Conservation (phyloP, 768 basidiomycete species). For the Phanerochaete carnosa region DNA sequence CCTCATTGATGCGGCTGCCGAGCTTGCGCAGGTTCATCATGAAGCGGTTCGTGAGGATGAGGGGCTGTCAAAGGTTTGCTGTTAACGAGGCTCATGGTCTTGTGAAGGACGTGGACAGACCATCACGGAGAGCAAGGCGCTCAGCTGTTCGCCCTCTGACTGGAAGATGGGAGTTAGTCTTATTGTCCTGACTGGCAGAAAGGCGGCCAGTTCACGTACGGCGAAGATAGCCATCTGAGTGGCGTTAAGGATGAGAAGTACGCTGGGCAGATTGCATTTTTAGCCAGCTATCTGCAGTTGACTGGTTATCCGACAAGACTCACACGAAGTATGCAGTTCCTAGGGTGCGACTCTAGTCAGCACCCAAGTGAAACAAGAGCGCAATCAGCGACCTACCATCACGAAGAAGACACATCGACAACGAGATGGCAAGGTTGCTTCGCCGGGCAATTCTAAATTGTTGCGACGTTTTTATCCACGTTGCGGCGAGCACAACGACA, state of each 20-base stretch:
- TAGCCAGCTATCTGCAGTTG: too few species aligned
- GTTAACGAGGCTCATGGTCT: too few species aligned
- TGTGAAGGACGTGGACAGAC: background rate
- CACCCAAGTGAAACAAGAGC: background rate
- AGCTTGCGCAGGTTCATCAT: background rate
- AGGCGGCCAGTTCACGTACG: too few species aligned
- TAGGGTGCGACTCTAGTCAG: background rate
- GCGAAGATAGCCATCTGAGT: background rate
- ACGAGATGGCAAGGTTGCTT: background rate
- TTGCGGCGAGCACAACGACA: background rate
- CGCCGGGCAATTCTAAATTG: background rate
- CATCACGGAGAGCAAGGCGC: background rate
- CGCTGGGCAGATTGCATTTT: background rate
- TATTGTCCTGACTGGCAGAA: too few species aligned
- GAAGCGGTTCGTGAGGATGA: background rate
- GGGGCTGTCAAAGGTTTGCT: background rate
- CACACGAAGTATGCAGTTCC: background rate
- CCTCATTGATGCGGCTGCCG: background rate
- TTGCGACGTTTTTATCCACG: background rate
- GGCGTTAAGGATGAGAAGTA: background rate
- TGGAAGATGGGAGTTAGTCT: too few species aligned
- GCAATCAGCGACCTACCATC: background rate
- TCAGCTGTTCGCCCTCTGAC: background rate
- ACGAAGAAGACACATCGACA: background rate
- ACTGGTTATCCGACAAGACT: background rate